Evolutionary conservation across 495 filamentous ascomycete species (phyloP), one percentile per base, ranked within the genome.

Genomic region (Aspergillus incahuasiensis): DNA sequence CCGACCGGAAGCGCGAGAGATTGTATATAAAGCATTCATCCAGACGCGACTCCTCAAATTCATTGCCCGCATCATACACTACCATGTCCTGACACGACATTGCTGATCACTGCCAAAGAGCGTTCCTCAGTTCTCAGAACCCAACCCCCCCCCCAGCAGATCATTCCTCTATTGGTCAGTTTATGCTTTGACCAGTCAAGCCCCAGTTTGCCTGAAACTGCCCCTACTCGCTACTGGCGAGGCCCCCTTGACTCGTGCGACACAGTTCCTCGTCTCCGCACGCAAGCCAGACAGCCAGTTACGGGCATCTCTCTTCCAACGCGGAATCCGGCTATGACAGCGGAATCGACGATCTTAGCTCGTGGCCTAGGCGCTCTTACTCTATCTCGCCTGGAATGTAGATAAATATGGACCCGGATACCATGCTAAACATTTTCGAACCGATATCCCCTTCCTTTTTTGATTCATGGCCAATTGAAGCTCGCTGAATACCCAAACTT

Each of bases 251-350:
- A 35, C 32, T 35, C 32, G 32, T 15, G 32, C 32, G 32, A 35
- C 32, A 35, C 13, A 5, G 9, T 5, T 15, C 8, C 32, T 15
- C 12, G 8, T 12, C 32, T 11, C 32, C 32, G 32, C 32, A 15
- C 32, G 12, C 32, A 5, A 35, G 32, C 32, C 8, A 35, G 5
- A n/a, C n/a, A n/a, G 25, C 25, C 25, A 28, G 8, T 8, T 28
- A 28, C 25, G 25, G 25, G 32, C 2, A 35, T 15, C 30, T 28
- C 19, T 22, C 41, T 35, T 9, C 39, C 18, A 38, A 34, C 11
- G 47, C 47, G 47, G 47, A 49, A 49, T 49, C 32, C 47, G 47
- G 47, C 47, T 49, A 35, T 35, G 30, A 22, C 19, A 49, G 47
- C 47, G 47, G 47, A 49, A 49, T 39, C 43, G 30, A 39, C 22